Percentiles rank a stretch among this genome's conserved stretches.
These are phyloP conservation scores for Geotrichum fermentans DNA, from an alignment of 1,139 yeast species.

Conservation along the genomic window DNA sequence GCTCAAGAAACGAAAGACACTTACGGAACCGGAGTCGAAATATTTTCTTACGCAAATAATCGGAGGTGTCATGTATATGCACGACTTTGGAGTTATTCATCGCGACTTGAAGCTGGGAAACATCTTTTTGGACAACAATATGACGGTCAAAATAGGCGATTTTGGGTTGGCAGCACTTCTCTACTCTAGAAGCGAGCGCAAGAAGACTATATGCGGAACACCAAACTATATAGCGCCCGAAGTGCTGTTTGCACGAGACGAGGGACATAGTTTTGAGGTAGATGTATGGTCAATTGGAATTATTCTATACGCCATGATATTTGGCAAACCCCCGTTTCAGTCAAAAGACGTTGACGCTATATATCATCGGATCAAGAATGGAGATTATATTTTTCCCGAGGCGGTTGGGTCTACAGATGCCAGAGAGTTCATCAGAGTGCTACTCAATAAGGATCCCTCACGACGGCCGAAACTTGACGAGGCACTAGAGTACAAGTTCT, in stretches of 20 bases:
- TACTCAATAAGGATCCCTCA: slow-evolving; percentile 71
- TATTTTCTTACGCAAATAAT: slow-evolving; percentile 85
- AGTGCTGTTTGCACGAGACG: slow-evolving; percentile 78
- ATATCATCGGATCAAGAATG: slow-evolving; percentile 80
- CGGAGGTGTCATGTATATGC: slow-evolving; percentile 91
- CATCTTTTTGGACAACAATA: slow-evolving; percentile 84
- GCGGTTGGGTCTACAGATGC: slow-evolving; percentile 73
- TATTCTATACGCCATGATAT: slow-evolving; percentile 83
- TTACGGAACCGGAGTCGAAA: slow-evolving; percentile 89
- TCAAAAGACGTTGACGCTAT: slow-evolving; percentile 90
- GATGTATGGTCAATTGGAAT: slow-evolving; percentile 98
- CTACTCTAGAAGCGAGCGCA: slow-evolving; percentile 63
- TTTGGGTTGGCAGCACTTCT: slow-evolving; percentile 92
- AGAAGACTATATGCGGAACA: slow-evolving; percentile 93
- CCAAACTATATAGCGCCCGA: slow-evolving; percentile 98
- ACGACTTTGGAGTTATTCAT: slow-evolving; percentile 88
- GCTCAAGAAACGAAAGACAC: slow-evolving; percentile 70
- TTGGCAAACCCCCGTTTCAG: slow-evolving; percentile 96
- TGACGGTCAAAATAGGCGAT: slow-evolving; percentile 93
- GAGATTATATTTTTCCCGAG: slow-evolving; percentile 75
- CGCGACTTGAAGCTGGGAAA: slow-evolving; percentile 93
- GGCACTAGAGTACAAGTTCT: slow-evolving; percentile 66
- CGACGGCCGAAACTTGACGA: slow-evolving; percentile 77
- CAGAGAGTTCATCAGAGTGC: slow-evolving; percentile 59
- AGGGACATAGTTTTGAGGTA: slow-evolving; percentile 90